phyloP scores from a whole-genome alignment of 208 protist genomes.

The Trichomonas vaginalis region DNA sequence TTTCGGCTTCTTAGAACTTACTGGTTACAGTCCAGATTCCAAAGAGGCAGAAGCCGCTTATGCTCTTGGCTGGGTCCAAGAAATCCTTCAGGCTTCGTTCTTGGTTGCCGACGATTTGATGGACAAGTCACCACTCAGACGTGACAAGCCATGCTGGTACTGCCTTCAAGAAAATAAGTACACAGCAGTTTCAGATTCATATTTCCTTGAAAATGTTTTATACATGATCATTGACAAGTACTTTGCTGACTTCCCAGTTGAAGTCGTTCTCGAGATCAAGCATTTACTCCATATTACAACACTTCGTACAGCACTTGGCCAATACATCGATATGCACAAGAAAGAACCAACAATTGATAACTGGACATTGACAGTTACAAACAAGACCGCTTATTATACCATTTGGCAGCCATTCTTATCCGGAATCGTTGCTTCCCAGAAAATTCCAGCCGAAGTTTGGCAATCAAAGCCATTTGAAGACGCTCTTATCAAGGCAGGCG shows the following conservation, averaged over 20 bases:
- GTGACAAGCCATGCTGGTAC: constrained; percentile 49
- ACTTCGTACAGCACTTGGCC: background rate
- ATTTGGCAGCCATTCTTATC: constrained; percentile 8
- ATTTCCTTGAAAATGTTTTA: background rate
- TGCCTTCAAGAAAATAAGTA: constrained; percentile 18
- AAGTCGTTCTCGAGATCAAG: background rate
- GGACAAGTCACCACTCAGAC: constrained; percentile 40
- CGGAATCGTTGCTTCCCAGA: background rate
- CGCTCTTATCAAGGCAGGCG: background rate
- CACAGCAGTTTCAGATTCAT: background rate
- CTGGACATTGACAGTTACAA: background rate
- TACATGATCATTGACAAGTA: background rate
- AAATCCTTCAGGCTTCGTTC: constrained; percentile 40
- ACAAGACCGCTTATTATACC: constrained; percentile 15
- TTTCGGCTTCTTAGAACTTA: background rate
- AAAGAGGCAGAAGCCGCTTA: background rate
- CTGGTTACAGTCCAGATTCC: background rate
- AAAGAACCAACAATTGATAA: constrained; percentile 11
- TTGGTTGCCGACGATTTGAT: constrained; percentile 55
- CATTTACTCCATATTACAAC: background rate
- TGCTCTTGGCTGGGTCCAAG: background rate
- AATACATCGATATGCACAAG: background rate
- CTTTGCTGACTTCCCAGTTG: background rate
- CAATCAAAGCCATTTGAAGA: background rate
- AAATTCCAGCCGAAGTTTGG: background rate